Base-by-base conservation (phyloP, 192 early-diverging fungal species). In the Coemansia sp. region DNA sequence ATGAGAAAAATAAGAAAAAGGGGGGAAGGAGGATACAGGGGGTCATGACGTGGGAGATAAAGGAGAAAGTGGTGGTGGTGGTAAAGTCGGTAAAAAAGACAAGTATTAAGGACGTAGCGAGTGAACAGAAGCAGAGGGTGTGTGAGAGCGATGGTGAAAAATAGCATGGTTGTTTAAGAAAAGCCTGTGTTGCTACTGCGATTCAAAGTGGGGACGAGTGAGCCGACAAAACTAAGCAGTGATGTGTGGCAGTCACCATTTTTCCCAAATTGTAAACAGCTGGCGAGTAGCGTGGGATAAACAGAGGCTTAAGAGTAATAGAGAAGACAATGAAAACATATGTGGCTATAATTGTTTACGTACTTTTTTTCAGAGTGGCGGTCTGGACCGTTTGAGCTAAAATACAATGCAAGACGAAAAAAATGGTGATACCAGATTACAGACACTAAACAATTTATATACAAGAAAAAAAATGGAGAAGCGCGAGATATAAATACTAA, bases 231-330 rank as follows among this genome's bases (percentile, higher is more conserved):
- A 30, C 26, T 11, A 53, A 53, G 52, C 52, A 53, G 52, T 53
- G 23, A 53, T 53, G 30, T 53, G 52, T 53, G 47, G 47, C 47
- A 49, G 28, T 30, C 55, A 58, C 28, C 16, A 23, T 1, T 32
- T 14, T 32, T 16, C 17, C 30, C 2, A 32, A 55, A 32, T 28
- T 58, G 55, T 35, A 58, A 58, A 58, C 55, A 58, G 16, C 30
- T 17, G 55, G 30, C 55, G 30, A 58, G 30, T 33, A 58, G 55
- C 55, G 55, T 58, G 55, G 32, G 55, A 49, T 21, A 49, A 49
- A 16, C 5, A 49, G 47, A 49, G 47, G 47, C 47, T 49, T 49
- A 19, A n/a, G 19, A 8, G 47, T 7, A 49, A 49, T 49, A 49
- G 47, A 21, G 0, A 49, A 21, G 55, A 58, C 55, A 58, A 58